Evolutionary conservation across 345 rosid genomes (phyloP).

Genomic region (Eucalyptus sideroxylon): DNA sequence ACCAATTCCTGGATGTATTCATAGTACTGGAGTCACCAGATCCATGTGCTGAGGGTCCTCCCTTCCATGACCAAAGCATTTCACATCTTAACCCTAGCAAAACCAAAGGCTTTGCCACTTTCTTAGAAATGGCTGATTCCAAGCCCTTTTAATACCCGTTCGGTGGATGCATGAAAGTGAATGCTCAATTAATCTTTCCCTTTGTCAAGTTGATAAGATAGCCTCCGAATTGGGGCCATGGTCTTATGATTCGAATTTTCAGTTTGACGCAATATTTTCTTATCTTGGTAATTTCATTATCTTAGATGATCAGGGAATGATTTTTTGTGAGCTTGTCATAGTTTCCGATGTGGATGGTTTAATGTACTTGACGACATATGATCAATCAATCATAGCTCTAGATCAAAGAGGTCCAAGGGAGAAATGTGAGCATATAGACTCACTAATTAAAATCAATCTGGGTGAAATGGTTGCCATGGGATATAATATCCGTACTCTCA

Average conservation of each 20-base stretch:
- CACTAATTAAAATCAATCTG: neutral
- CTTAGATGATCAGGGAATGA: neutral
- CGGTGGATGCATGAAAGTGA: neutral
- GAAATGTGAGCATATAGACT: neutral
- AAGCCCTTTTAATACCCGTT: neutral
- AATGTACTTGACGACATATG: neutral
- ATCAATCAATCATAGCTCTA: neutral
- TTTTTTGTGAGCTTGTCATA: rapidly evolving
- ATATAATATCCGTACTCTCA: neutral
- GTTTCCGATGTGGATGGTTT: rapidly evolving
- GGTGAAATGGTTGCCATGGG: neutral
- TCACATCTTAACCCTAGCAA: neutral
- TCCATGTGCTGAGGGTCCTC: neutral
- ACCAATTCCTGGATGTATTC: too few relatives aligned
- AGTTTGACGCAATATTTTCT: neutral
- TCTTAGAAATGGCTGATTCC: neutral
- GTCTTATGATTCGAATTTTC: neutral
- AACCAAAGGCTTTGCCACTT: neutral
- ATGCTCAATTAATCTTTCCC: neutral
- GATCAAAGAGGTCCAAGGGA: neutral
- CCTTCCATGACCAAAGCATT: neutral
- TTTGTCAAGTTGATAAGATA: neutral
- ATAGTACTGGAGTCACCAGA: too few relatives aligned
- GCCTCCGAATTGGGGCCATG: neutral
- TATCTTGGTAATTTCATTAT: neutral